These are phyloP conservation scores for Diaporthe sp. DNA, from an alignment of 2,329 filamentous ascomycete species.

Conservation along the genomic window DNA sequence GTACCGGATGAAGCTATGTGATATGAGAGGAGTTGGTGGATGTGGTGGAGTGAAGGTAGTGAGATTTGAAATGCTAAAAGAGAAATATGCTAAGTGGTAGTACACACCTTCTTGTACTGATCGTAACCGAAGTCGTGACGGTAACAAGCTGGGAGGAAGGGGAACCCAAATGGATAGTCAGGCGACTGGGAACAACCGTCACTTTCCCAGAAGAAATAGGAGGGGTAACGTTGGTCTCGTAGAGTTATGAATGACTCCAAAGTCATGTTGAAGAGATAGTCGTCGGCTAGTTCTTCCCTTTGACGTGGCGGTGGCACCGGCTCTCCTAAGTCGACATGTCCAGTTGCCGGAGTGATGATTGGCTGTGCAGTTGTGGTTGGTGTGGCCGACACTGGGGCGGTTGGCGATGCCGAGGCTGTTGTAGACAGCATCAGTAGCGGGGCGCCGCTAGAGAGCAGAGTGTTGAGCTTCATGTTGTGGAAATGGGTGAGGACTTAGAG, in stretches of 20 bases:
- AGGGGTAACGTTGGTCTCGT: neutral
- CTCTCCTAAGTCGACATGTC: conserved; percentile 6
- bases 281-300: neutral
- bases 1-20: too few species aligned
- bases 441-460: neutral
- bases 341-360: neutral
- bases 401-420: neutral
- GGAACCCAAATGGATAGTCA: conserved; percentile 3
- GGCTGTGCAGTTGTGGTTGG: neutral
- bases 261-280: conserved; percentile 5
- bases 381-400: neutral
- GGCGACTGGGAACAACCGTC: conserved; percentile 11
- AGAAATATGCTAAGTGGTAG: neutral
- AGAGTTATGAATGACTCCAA: neutral
- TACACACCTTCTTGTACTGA: neutral
- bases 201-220: conserved; percentile 18
- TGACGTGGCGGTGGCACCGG: neutral
- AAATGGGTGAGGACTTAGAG: neutral
- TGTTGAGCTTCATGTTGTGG: neutral
- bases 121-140: conserved; percentile 21
- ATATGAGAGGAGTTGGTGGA: neutral
- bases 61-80: neutral
- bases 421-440: neutral
- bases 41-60: too few species aligned
- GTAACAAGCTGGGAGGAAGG: conserved; percentile 9